Evolutionary conservation across 805 yeast genomes (phyloP).

Genomic region (Lipomyces anomalus): DNA sequence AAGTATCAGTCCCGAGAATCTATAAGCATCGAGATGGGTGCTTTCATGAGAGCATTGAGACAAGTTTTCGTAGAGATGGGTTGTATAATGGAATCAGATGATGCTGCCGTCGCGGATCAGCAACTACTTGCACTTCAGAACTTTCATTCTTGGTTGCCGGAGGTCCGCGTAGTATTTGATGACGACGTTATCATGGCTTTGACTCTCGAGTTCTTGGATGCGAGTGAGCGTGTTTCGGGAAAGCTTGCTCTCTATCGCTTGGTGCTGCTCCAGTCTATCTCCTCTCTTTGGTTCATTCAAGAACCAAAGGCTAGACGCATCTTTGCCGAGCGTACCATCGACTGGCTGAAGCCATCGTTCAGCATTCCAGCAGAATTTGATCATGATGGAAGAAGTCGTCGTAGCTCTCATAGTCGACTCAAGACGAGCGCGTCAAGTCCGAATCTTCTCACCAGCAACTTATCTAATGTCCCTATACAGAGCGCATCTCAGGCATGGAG

Average conservation of each 20-base stretch:
- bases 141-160: slow-evolving; percentile 12
- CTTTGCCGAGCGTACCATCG: slow-evolving; percentile 8
- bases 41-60: slow-evolving; percentile 1
- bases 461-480: neutral
- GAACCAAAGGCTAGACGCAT: neutral
- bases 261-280: slow-evolving; percentile 46
- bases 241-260: slow-evolving; percentile 32
- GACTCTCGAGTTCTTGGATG: slow-evolving; percentile 29
- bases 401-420: too few relatives aligned
- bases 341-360: slow-evolving; percentile 15
- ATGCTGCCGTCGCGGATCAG: slow-evolving; percentile 6
- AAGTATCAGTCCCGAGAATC: slow-evolving; percentile 16
- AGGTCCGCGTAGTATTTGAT: slow-evolving; percentile 31
- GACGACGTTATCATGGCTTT: slow-evolving; percentile 31
- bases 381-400: neutral
- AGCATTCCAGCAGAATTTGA: neutral
- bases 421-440: neutral
- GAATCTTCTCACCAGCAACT: neutral
- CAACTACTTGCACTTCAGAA: slow-evolving; percentile 13
- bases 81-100: slow-evolving; percentile 7
- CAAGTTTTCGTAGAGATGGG: slow-evolving; percentile 7
- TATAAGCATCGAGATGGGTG: slow-evolving; percentile 10
- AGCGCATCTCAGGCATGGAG: slow-evolving; percentile 18
- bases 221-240: slow-evolving; percentile 20
- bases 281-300: slow-evolving; percentile 27